Conservation (phyloP, 2,329 filamentous ascomycete genomes). For the Colletotrichum siamense region DNA sequence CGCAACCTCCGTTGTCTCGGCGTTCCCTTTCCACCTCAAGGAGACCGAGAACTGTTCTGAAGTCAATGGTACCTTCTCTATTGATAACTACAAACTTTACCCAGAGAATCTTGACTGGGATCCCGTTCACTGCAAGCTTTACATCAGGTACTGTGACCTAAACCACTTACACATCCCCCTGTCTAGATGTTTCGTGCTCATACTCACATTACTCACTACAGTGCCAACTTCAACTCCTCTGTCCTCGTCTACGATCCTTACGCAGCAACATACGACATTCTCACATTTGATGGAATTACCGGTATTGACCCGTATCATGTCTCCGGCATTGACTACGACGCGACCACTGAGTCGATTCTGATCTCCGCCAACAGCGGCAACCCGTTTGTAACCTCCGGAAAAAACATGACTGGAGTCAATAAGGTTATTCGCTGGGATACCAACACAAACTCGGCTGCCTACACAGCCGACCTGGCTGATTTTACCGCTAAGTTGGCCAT, state of each 20-base stretch:
- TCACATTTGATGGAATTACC: background rate
- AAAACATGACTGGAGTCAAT: background rate
- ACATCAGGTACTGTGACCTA: background rate
- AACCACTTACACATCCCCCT: background rate
- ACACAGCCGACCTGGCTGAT: background rate
- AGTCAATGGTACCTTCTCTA: background rate
- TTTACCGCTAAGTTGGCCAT: background rate
- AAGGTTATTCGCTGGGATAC: background rate
- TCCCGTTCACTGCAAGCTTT: background rate
- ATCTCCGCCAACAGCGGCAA: background rate
- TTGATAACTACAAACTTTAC: background rate
- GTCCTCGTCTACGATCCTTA: background rate
- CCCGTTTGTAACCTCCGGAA: background rate
- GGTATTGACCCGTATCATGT: background rate
- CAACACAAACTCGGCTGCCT: background rate
- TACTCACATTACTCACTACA: background rate
- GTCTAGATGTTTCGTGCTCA: background rate
- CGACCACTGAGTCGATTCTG: background rate
- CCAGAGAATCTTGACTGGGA: background rate
- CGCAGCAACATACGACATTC: background rate
- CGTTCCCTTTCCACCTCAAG: background rate
- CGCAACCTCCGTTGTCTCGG: background rate
- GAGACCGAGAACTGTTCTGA: background rate
- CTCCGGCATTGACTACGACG: background rate
- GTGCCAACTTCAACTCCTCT: background rate